These are phyloP conservation scores for Dipteronia dyeriana DNA, from an alignment of 345 rosid species.

Conservation along the genomic window DNA sequence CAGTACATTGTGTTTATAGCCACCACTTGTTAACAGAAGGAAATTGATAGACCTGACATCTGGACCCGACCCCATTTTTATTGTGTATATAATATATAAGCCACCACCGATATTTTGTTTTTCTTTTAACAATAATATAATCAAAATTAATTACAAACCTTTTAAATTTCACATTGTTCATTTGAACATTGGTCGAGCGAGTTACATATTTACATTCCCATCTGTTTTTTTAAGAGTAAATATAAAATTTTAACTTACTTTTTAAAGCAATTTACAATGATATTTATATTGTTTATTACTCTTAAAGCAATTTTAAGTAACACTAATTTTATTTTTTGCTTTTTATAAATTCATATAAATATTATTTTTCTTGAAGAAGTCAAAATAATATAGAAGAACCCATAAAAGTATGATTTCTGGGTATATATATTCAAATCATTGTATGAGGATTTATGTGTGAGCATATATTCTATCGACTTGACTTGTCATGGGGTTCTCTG, in stretches of 20 bases:
- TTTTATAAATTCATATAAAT: too few relatives aligned
- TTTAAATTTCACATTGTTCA: too few relatives aligned
- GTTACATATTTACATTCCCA: background rate
- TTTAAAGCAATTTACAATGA: too few relatives aligned
- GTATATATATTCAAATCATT: background rate
- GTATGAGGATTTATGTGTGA: background rate
- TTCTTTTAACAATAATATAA: background rate
- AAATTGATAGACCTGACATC: constrained; percentile 9
- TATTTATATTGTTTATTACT: too few relatives aligned
- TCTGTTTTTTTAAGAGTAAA: too few relatives aligned
- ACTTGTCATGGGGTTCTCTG: background rate
- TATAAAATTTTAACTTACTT: too few relatives aligned
- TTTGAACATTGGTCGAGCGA: too few relatives aligned
- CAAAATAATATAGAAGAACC: background rate
- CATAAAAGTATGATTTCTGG: background rate
- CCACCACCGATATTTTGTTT: background rate
- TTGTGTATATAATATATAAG: background rate
- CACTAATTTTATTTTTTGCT: background rate
- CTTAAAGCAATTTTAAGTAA: too few relatives aligned
- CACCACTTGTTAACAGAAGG: constrained; percentile 17
- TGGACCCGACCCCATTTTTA: constrained; percentile 12
- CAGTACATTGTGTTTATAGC: background rate
- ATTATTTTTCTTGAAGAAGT: background rate
- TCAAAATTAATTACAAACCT: background rate
- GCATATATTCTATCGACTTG: constrained; percentile 23